phyloP scores from a whole-genome alignment of 2,329 filamentous ascomycete species.

The Diaporthe citriasiana region DNA sequence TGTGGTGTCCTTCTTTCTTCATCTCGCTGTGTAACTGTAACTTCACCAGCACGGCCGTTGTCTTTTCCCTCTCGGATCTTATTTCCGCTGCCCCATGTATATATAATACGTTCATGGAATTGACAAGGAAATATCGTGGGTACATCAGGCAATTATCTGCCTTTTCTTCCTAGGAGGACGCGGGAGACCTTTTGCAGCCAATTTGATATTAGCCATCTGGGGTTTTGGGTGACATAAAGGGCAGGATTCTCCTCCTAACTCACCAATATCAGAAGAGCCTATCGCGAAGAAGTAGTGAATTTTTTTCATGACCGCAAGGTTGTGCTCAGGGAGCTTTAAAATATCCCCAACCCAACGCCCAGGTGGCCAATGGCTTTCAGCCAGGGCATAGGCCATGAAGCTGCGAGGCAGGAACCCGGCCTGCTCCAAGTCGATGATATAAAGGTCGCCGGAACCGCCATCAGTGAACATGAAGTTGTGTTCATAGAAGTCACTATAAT shows the following conservation, averaged over 20 bases:
- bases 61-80: no score
- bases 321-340: constrained; percentile 13
- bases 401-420: not conserved
- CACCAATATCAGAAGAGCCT: not conserved
- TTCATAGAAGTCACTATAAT: no score
- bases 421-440: no score
- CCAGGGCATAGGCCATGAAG: constrained; percentile 1
- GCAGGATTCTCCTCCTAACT: not conserved
- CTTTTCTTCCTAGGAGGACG: not conserved
- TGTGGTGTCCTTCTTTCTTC: no score
- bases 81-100: no score
- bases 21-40: no score
- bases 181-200: not conserved
- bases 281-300: constrained; percentile 1
- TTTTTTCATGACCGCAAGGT: not conserved
- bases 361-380: not conserved
- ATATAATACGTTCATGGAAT: not conserved
- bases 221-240: not conserved
- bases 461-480: no score
- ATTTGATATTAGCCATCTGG: not conserved
- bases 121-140: constrained; percentile 3
- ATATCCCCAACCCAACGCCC: not conserved
- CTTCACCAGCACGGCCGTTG: no score
- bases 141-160: not conserved
- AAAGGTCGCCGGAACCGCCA: no score